phyloP scores from a whole-genome alignment of 2,329 filamentous ascomycete species.

The Calonectria leucothoes region DNA sequence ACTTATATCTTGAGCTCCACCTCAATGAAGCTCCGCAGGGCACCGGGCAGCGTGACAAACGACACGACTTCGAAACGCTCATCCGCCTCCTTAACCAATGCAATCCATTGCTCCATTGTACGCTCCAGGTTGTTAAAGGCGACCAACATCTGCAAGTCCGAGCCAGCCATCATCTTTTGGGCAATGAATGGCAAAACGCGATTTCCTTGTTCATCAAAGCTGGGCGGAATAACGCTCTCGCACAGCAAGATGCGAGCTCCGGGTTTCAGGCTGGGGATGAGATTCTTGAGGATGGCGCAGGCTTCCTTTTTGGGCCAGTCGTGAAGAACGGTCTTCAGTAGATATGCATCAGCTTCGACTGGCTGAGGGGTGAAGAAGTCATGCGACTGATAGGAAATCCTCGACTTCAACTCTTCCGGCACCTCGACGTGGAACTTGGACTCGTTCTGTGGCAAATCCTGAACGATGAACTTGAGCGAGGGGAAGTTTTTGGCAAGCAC shows the following conservation, averaged over 20 bases:
- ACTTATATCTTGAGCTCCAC: not conserved
- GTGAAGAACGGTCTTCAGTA: conserved; percentile 66
- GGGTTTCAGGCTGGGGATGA: not conserved
- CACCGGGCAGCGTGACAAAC: not conserved
- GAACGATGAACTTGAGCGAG: conserved; percentile 56
- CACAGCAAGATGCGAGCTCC: not conserved
- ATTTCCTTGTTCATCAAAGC: conserved; percentile 34
- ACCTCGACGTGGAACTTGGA: conserved; percentile 27
- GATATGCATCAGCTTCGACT: conserved; percentile 59
- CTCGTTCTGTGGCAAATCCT: conserved; percentile 58
- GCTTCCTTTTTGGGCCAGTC: conserved; percentile 63
- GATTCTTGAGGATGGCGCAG: conserved; percentile 47
- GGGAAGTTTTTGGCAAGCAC: conserved; percentile 38
- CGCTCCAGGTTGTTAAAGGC: not conserved
- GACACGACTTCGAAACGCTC: not conserved
- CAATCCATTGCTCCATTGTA: not conserved
- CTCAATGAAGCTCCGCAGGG: not conserved
- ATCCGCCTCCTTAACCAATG: conserved; percentile 1
- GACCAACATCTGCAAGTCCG: conserved; percentile 57
- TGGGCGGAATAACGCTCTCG: conserved; percentile 45
- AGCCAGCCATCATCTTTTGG: conserved; percentile 8
- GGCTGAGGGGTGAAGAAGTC: conserved; percentile 54
- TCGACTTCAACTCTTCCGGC: conserved; percentile 7
- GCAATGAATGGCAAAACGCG: conserved; percentile 2
- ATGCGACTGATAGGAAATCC: conserved; percentile 51